These are phyloP conservation scores for Diaporthe ampelina DNA, from an alignment of 2,329 filamentous ascomycete species.

Conservation along the genomic window DNA sequence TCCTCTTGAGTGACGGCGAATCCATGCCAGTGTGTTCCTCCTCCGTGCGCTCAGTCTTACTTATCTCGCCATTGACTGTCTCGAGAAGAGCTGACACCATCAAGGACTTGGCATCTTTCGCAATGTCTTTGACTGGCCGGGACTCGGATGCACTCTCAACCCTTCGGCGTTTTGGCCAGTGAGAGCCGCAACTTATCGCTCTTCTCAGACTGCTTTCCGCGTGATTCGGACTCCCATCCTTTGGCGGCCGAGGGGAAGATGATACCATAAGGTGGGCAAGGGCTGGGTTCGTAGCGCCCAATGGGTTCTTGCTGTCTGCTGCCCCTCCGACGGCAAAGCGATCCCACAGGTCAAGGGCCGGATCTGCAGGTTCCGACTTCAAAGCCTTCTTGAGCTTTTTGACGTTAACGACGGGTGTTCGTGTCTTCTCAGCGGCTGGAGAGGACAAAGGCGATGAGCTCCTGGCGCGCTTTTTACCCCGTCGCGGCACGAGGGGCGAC, in stretches of 20 bases:
- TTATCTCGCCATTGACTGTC: conserved; percentile 71
- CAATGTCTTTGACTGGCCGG: conserved; percentile 41
- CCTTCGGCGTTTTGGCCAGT: conserved; percentile 80
- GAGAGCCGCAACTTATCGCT: conserved; percentile 76
- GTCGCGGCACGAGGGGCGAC: conserved; percentile 64
- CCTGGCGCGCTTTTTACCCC: conserved; percentile 75
- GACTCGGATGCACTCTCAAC: conserved; percentile 61
- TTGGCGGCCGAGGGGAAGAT: conserved; percentile 75
- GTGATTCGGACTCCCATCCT: conserved; percentile 54
- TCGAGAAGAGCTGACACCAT: conserved; percentile 76
- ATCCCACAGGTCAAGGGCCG: conserved; percentile 83
- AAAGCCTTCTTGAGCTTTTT: conserved; percentile 70
- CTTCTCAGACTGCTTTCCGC: conserved; percentile 69
- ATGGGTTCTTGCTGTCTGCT: conserved; percentile 55
- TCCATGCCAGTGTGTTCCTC: conserved; percentile 49
- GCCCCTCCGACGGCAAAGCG: conserved; percentile 72
- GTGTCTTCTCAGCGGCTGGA: conserved; percentile 64
- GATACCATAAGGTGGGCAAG: conserved; percentile 78
- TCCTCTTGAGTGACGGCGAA: conserved; percentile 62
- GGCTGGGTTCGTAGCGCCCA: conserved; percentile 67
- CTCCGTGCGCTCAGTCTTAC: conserved; percentile 55
- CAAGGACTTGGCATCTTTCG: conserved; percentile 65
- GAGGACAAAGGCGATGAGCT: conserved; percentile 82
- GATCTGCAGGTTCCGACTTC: conserved; percentile 78
- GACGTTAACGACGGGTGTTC: conserved; percentile 66